These are phyloP conservation scores for Pseudogymnoascus sp. DNA, from an alignment of 2,329 filamentous ascomycete genomes.

Conservation along the genomic window DNA sequence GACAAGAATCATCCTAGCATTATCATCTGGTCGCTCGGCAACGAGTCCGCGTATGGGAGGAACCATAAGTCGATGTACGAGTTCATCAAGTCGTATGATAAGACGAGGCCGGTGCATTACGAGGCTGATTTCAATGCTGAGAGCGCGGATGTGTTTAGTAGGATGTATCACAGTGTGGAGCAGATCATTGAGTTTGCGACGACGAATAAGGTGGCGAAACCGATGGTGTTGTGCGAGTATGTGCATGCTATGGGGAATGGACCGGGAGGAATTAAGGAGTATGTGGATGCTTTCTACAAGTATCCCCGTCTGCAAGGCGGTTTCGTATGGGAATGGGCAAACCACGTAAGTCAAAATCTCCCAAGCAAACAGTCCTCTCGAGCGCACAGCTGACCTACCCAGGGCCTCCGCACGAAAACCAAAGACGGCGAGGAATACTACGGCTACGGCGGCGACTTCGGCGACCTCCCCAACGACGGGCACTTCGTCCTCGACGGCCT, in stretches of 20 bases:
- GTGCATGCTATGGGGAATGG: constrained; percentile 49
- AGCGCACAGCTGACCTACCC: constrained; percentile 1
- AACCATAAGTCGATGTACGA: constrained; percentile 49
- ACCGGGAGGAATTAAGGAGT: constrained; percentile 48
- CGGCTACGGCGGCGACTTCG: constrained; percentile 38
- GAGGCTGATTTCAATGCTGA: constrained; percentile 44
- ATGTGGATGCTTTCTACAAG: constrained; percentile 44
- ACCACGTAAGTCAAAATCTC: constrained; percentile 24
- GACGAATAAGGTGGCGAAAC: constrained; percentile 27
- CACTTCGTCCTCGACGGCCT: constrained; percentile 38
- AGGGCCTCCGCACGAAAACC: constrained; percentile 30
- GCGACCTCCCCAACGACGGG: constrained; percentile 35
- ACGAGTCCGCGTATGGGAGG: constrained; percentile 48
- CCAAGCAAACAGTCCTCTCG: background rate
- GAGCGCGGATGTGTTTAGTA: constrained; percentile 45
- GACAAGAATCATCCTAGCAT: constrained; percentile 49
- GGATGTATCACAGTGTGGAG: constrained; percentile 45
- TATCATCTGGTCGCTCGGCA: constrained; percentile 51
- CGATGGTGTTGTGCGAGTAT: constrained; percentile 33
- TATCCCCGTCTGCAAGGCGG: constrained; percentile 47
- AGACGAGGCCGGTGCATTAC: constrained; percentile 47
- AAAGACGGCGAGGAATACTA: constrained; percentile 31
- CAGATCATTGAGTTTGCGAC: constrained; percentile 29
- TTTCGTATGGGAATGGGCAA: constrained; percentile 40
- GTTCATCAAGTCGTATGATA: constrained; percentile 42